phyloP scores from a whole-genome alignment of 2,329 filamentous ascomycete genomes.

The Elsinoe perseae region DNA sequence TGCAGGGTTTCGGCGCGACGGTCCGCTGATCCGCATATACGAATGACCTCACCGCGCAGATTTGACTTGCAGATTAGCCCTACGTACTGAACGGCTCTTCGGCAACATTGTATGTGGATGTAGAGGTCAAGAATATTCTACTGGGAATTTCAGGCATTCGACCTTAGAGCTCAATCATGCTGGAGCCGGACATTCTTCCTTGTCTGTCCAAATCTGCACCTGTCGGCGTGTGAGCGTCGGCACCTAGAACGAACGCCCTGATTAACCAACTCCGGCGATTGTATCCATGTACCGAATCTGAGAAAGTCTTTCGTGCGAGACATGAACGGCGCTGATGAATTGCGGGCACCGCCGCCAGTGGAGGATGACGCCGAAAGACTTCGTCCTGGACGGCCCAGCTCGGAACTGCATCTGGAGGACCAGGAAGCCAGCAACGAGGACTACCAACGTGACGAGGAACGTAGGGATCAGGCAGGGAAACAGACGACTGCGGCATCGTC shows the following conservation, averaged over 20 bases:
- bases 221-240: no score
- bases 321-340: slow-evolving; percentile 17
- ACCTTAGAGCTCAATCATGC: no score
- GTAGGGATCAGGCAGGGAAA: slow-evolving; percentile 43
- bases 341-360: slow-evolving; percentile 19
- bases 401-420: neutral
- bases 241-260: no score
- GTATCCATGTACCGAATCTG: no score
- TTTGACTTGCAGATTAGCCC: neutral
- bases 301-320: neutral
- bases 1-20: slow-evolving; percentile 4
- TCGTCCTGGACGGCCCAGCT: neutral
- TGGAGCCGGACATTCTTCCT: no score
- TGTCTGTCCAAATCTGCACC: no score
- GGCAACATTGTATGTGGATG: neutral
- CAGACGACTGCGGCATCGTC: slow-evolving; percentile 26
- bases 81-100: neutral
- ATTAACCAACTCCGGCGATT: no score
- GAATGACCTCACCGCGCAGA: slow-evolving; percentile 7
- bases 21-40: neutral
- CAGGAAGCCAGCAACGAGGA: slow-evolving; percentile 4
- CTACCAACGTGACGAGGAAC: slow-evolving; percentile 15
- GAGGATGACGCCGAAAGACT: neutral
- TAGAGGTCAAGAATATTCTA: neutral
- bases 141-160: no score